Evolutionary conservation across 1,284 basidiomycete species (phyloP).

Genomic region (Trichosporon asahii): DNA sequence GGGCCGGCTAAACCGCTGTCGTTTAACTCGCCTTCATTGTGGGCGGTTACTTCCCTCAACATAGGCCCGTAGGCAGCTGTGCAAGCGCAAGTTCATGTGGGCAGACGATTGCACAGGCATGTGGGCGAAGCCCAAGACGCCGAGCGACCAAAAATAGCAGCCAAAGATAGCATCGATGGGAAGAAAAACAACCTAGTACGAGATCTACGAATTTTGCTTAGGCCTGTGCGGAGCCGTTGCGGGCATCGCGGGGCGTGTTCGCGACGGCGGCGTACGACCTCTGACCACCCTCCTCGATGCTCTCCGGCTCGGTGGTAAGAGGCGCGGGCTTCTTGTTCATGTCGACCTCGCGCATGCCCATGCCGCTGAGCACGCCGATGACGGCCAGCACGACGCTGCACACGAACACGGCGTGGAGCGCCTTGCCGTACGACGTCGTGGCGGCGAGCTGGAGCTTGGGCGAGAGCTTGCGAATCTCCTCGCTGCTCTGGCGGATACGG

Average conservation of each 20-base stretch:
- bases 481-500: slow-evolving; percentile 69
- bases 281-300: neutral
- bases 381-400: slow-evolving; percentile 58
- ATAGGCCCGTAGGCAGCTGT: too few relatives aligned
- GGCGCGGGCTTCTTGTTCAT: slow-evolving; percentile 22
- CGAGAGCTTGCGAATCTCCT: slow-evolving; percentile 69
- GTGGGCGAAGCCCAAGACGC: neutral
- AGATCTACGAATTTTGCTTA: neutral
- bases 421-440: slow-evolving; percentile 74
- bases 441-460: slow-evolving; percentile 64
- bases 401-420: slow-evolving; percentile 80
- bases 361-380: slow-evolving; percentile 33
- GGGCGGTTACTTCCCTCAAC: neutral
- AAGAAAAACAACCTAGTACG: neutral
- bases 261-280: neutral
- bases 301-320: neutral
- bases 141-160: neutral
- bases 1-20: neutral
- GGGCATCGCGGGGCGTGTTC: neutral
- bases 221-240: neutral
- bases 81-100: neutral
- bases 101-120: neutral
- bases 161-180: neutral
- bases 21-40: neutral
- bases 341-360: slow-evolving; percentile 42